These are phyloP conservation scores for Fonsecaea erecta DNA, from an alignment of 2,329 filamentous ascomycete species.

Conservation along the genomic window DNA sequence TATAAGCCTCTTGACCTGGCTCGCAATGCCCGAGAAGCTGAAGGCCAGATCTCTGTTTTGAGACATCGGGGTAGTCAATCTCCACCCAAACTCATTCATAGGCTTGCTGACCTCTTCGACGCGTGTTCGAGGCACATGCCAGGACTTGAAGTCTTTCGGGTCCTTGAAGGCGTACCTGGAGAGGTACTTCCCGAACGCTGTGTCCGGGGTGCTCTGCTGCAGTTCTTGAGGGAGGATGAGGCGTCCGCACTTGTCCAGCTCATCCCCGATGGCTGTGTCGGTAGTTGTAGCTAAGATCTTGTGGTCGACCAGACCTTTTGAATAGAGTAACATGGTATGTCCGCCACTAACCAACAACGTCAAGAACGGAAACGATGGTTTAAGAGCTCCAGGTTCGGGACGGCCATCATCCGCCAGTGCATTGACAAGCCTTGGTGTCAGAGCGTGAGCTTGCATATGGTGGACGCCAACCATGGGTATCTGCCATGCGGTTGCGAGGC, in stretches of 20 bases:
- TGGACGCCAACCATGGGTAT: conserved; percentile 84
- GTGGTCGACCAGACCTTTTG: conserved; percentile 70
- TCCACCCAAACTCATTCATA: conserved; percentile 65
- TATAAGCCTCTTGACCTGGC: conserved; percentile 61
- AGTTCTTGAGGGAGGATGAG: conserved; percentile 69
- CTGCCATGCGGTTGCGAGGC: conserved; percentile 79
- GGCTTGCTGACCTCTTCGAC: conserved; percentile 61
- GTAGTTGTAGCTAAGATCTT: conserved; percentile 70
- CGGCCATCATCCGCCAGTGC: conserved; percentile 56
- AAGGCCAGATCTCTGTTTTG: conserved; percentile 65
- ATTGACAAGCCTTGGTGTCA: conserved; percentile 78
- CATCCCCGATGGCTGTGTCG: conserved; percentile 89
- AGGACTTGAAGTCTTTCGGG: conserved; percentile 50
- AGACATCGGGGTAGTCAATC: conserved; percentile 68
- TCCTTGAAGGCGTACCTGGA: conserved; percentile 77
- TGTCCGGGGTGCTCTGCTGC: conserved; percentile 60
- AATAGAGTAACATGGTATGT: conserved; percentile 84
- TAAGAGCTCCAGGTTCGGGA: background rate
- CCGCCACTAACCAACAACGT: conserved; percentile 90
- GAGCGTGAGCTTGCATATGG: conserved; percentile 95
- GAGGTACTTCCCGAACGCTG: conserved; percentile 80
- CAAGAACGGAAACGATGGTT: conserved; percentile 77
- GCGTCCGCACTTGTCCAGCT: conserved; percentile 84
- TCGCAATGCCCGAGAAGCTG: conserved; percentile 75
- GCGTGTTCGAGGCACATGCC: conserved; percentile 57